Conservation (phyloP, 495 filamentous ascomycete genomes). For the Amphirosellinia nigrospora region DNA sequence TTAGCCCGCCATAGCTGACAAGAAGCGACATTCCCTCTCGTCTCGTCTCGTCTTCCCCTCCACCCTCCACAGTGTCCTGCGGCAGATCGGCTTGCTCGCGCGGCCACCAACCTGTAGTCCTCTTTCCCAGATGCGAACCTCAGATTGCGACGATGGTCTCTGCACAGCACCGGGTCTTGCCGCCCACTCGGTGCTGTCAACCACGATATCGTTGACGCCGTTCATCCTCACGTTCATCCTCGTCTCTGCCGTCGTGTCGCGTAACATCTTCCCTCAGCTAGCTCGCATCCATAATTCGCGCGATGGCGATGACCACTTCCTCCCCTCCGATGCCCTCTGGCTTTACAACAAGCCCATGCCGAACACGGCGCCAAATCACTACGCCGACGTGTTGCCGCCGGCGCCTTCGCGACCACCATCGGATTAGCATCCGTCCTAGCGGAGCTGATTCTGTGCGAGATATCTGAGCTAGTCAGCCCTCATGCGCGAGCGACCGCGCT, state of each 20-base stretch:
- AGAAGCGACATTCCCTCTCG: neutral
- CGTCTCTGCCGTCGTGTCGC: conserved; percentile 56
- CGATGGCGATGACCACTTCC: conserved; percentile 59
- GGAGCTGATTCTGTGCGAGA: conserved; percentile 78
- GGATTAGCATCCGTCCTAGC: conserved; percentile 75
- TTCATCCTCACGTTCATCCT: conserved; percentile 40
- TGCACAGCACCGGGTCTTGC: conserved; percentile 40
- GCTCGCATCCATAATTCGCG: conserved; percentile 55
- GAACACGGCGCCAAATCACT: conserved; percentile 52
- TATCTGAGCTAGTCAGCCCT: conserved; percentile 70
- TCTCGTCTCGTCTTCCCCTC: neutral
- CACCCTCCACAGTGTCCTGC: conserved; percentile 1
- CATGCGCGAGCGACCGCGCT: conserved; percentile 66
- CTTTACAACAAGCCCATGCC: conserved; percentile 56
- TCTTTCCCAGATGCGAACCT: conserved; percentile 33
- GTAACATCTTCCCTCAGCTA: conserved; percentile 69
- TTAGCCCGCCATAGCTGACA: conserved; percentile 19
- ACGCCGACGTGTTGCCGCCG: conserved; percentile 60
- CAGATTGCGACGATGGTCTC: conserved; percentile 42
- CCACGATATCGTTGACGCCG: conserved; percentile 47
- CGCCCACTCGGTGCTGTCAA: conserved; percentile 36
- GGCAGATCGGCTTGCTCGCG: neutral
- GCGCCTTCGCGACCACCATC: conserved; percentile 73
- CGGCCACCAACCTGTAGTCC: neutral
- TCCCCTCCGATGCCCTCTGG: conserved; percentile 56